Evolutionary conservation across 257 asterid genomes (phyloP).

Genomic region (Schizonepeta tenuifolia): DNA sequence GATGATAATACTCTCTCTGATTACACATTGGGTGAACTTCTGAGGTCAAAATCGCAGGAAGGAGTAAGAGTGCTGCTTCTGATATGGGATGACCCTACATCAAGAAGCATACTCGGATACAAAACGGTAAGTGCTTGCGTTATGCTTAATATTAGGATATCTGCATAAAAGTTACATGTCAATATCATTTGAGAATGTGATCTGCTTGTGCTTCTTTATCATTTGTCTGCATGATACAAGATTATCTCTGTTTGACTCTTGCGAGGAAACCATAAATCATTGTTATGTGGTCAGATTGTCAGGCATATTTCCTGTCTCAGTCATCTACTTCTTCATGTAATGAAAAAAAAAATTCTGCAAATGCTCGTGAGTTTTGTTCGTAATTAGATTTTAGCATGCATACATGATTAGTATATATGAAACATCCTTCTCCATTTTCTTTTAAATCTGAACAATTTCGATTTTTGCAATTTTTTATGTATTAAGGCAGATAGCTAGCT

Average conservation of each 20-base stretch:
- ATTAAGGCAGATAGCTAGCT: not conserved
- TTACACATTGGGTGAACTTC: conserved; percentile 84
- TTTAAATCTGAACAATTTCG: conserved; percentile 10
- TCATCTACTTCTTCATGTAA: not conserved
- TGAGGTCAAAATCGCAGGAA: conserved; percentile 93
- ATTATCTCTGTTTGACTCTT: conserved; percentile 3
- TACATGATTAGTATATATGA: not conserved
- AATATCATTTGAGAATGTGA: conserved; percentile 15
- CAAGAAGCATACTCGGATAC: conserved; percentile 94
- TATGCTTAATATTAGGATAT: conserved; percentile 16
- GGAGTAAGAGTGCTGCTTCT: conserved; percentile 98
- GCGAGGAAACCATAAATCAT: conserved; percentile 14
- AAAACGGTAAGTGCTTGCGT: conserved; percentile 66
- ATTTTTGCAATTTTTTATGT: not conserved
- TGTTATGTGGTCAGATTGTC: conserved; percentile 14
- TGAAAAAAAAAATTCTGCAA: not conserved
- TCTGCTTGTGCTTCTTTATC: conserved; percentile 21
- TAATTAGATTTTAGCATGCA: conserved; percentile 21
- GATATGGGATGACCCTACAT: conserved; percentile 97
- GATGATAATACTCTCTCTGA: conserved; percentile 62
- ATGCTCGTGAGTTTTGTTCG: not conserved
- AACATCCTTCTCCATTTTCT: conserved; percentile 14
- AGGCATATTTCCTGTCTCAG: conserved; percentile 1
- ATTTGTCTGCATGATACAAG: not conserved
- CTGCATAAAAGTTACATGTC: conserved; percentile 13